These are phyloP conservation scores for Capsicum chinense DNA, from an alignment of 257 asterid genomes.

Conservation along the genomic window DNA sequence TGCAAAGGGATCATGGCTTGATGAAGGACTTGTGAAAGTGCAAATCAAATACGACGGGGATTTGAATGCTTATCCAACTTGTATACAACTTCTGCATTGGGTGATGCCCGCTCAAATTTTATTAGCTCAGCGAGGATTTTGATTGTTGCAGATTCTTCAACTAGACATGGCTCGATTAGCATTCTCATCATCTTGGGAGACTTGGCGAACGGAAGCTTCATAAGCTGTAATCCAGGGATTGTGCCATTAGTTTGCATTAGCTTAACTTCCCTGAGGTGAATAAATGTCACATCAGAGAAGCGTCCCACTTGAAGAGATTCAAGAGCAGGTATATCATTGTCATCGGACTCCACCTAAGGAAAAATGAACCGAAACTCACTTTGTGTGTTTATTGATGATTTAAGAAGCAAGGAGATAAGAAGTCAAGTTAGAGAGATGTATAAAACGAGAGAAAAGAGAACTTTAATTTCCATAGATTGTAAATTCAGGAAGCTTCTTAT, in stretches of 20 bases:
- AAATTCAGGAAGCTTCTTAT: neutral
- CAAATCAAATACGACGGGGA: neutral
- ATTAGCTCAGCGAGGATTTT: neutral
- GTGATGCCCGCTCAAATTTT: slow-evolving; percentile 21
- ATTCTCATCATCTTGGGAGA: neutral
- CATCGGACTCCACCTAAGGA: slow-evolving; percentile 10
- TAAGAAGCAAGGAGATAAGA: neutral
- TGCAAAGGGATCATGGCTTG: neutral
- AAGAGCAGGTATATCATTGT: neutral
- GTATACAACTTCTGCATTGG: neutral
- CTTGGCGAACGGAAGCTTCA: slow-evolving; percentile 18
- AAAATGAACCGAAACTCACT: neutral
- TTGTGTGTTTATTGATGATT: neutral
- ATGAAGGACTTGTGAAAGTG: neutral
- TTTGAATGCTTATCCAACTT: slow-evolving; percentile 9
- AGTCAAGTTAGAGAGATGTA: neutral
- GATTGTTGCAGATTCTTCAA: neutral
- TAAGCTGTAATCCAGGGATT: slow-evolving; percentile 12
- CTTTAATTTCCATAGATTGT: slow-evolving; percentile 5
- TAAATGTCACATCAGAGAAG: slow-evolving; percentile 14
- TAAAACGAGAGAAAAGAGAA: neutral
- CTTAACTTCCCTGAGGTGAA: slow-evolving; percentile 25
- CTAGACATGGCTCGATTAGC: slow-evolving; percentile 16
- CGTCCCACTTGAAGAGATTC: slow-evolving; percentile 10
- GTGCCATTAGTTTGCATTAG: slow-evolving; percentile 10